Evolutionary conservation across 148 eudicot genomes (phyloP), one percentile per base, ranked within the genome.

Genomic region (Camellia lanceoleosa): DNA sequence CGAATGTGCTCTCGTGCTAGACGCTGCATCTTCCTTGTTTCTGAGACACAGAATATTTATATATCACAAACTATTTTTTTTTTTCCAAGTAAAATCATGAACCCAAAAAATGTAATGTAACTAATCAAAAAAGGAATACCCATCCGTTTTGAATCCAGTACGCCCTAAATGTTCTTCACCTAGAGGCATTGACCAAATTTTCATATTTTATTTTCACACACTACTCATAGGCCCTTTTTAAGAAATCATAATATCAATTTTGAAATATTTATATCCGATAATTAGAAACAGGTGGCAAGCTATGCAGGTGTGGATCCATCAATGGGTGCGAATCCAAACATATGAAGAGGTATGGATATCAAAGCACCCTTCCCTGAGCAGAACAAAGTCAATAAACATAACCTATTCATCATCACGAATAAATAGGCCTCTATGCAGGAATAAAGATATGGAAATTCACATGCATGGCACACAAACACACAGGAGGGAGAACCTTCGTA

Each of bases 401-500:
- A 65, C 49, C 18, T 18, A 14, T 5, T 5, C 38, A 5, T 1
- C 38, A 56, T 42, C 12, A 30, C n/a, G 3, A 5, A 44, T 18
- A 55, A 63, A 63, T 63, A 3, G 67, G 0, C 18, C 9, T 63
- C 7, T 63, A 19, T 18, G 67, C 5, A 63, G 38, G n/a, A 63
- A 63, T 63, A 20, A 63, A 63, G 30, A 18, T 6, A 18, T 63
- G 38, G 38, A 6, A 63, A 63, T 30, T 30, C 38, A 30, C 38
- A 5, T 5, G 20, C 38, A 20, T 63, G 67, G 38, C 1, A 0
- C 38, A 20, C 23, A 20, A 18, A 20, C 38, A 30, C 38, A 30
- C 1, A 30, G 38, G 38, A 30, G 7, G 18, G 38, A 2, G 42
- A 67, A 86, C 88, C 88, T 83, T 83, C 85, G 55, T 3, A 38